These are phyloP conservation scores for Eurotiales sp. DNA, from an alignment of 2,329 filamentous ascomycete genomes.

Conservation along the genomic window DNA sequence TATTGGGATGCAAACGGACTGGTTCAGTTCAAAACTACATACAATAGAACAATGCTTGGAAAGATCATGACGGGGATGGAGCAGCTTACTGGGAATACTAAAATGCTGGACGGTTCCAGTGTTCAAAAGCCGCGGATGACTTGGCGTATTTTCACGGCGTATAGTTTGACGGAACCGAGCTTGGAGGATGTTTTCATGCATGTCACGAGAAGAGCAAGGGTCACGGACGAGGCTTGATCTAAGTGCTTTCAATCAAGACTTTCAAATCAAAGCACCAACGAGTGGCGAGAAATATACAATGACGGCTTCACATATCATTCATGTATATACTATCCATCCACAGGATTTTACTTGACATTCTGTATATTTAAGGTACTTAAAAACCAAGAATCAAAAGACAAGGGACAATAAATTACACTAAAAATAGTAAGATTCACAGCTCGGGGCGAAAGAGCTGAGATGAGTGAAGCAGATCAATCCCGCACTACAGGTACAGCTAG, in stretches of 20 bases:
- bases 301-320: too few species aligned
- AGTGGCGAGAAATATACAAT: too few species aligned
- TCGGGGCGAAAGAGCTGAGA: too few species aligned
- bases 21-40: neutral
- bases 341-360: too few species aligned
- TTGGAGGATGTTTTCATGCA: conserved; percentile 10
- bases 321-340: too few species aligned
- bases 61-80: conserved; percentile 1
- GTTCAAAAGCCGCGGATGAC: neutral
- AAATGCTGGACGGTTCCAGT: neutral
- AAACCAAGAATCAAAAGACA: too few species aligned
- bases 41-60: neutral
- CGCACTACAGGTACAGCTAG: too few species aligned
- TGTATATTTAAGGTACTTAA: too few species aligned
- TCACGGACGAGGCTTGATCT: neutral
- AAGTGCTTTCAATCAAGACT: neutral
- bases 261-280: too few species aligned
- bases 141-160: neutral
- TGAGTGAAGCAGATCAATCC: too few species aligned
- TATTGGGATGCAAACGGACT: conserved; percentile 4
- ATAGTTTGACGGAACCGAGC: conserved; percentile 1
- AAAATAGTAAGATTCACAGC: too few species aligned
- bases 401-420: too few species aligned
- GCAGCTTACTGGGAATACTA: neutral
- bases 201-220: neutral